Percentiles rank a stretch among this genome's conserved stretches.
These are phyloP conservation scores for Quercus cerris DNA, from an alignment of 306 rosid genomes.

Conservation along the genomic window DNA sequence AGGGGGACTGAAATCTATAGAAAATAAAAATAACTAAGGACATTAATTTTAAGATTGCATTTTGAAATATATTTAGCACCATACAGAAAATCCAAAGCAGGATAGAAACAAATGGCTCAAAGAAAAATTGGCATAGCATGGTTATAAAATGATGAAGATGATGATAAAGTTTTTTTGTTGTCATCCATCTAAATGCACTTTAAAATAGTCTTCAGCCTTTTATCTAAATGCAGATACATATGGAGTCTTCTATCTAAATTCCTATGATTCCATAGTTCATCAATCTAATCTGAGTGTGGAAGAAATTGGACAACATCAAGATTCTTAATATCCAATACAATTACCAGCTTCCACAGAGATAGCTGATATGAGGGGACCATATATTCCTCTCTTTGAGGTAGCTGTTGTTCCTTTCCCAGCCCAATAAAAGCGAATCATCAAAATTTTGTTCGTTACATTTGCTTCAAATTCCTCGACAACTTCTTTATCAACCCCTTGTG, in stretches of 20 bases:
- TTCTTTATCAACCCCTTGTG: constrained; percentile 35
- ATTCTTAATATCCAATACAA: neutral
- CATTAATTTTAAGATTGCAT: neutral
- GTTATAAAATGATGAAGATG: too few relatives aligned
- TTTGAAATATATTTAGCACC: neutral
- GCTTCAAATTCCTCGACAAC: constrained; percentile 32
- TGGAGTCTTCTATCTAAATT: neutral
- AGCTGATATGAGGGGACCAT: constrained; percentile 71
- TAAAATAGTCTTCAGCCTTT: too few relatives aligned
- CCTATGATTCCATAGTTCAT: neutral
- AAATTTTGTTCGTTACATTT: constrained; percentile 19
- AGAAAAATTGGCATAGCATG: too few relatives aligned
- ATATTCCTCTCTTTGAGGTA: constrained; percentile 35
- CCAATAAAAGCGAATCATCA: constrained; percentile 56
- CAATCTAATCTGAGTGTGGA: neutral
- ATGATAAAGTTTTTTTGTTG: too few relatives aligned
- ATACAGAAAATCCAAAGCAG: too few relatives aligned
- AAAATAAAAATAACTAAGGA: neutral
- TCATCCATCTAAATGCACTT: too few relatives aligned
- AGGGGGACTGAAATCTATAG: constrained; percentile 19
- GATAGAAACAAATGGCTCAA: too few relatives aligned
- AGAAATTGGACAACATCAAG: too few relatives aligned
- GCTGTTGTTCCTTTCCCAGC: constrained; percentile 69
- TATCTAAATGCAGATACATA: too few relatives aligned
- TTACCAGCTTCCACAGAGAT: constrained; percentile 61